A percentile compares a stretch with the other conserved stretches of the same genome.
phyloP scores from a whole-genome alignment of 306 rosid genomes.

The Castanea mollissima region DNA sequence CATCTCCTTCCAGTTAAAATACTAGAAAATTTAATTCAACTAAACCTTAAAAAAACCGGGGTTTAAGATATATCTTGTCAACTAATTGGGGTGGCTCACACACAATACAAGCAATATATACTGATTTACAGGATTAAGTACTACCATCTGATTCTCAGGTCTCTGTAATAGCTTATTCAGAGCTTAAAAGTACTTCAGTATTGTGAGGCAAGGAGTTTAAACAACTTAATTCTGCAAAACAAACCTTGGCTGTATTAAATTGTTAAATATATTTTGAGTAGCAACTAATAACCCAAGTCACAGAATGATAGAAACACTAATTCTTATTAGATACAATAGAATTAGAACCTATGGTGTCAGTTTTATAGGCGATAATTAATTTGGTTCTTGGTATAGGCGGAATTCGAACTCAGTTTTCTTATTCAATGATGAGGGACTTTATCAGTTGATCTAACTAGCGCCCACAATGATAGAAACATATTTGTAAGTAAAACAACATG shows the following conservation, averaged over 20 bases:
- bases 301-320: neutral
- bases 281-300: neutral
- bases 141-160: neutral
- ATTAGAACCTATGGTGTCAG: too few species aligned
- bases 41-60: neutral
- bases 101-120: neutral
- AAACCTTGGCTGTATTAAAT: neutral
- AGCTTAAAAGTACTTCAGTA: too few species aligned
- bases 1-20: neutral
- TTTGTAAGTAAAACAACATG: neutral
- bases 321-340: too few species aligned
- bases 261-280: neutral
- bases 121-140: neutral
- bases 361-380: too few species aligned
- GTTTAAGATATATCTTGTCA: neutral
- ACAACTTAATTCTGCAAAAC: neutral
- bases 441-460: too few species aligned
- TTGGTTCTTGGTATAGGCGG: too few species aligned
- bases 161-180: neutral
- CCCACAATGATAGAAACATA: neutral
- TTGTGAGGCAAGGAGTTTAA: neutral
- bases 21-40: neutral
- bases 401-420: too few species aligned
- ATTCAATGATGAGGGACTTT: too few species aligned
- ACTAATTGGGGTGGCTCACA: neutral